Base-by-base conservation (phyloP, 1,139 yeast species). In the Scheffersomyces insectosa region DNA sequence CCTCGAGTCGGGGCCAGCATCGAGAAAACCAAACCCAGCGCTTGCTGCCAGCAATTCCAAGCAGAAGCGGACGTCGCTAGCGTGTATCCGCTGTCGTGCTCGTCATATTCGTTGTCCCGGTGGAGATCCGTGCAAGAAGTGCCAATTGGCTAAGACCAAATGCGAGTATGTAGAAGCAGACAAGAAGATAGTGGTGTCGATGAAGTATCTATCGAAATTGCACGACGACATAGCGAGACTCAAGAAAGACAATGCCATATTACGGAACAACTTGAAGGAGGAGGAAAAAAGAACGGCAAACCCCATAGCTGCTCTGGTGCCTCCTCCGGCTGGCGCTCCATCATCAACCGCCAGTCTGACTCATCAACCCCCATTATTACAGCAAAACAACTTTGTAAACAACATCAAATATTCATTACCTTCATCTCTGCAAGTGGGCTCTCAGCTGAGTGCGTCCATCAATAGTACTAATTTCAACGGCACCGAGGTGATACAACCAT, bases 41-140 rank as follows among this genome's bases (percentile, higher is more conserved):
- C 25, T 20, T 6, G 25, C 25, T 20, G 25, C 25, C 6, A 20
- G 25, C 25, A 20, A 20, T 20, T 20, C 25, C 34, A 31, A 31
- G 20, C 34, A 31, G 34, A 72, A 71, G 44, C 49, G 77, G 42
- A 67, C 72, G 3, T 57, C 69, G 7, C 54, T 72, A 42, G 79
- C 79, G 1, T 88, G 95, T 58, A 80, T 82, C 12, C 66, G 90
- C 38, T 88, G 96, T 57, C 71, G 95, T 34, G 77, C 81, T 39
- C 73, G 93, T 44, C 95, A 88, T 61, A 82, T 85, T 33, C 78
- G 87, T 50, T 88, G 96, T 57, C 90, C 90, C 9, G 95, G 95
- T 1, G 93, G 89, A 1, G 78, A 82, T 33, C 89, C 91, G 0
- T 88, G 96, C 60, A 65, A 71, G 43, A 83, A 83, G 55, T 88